These are phyloP conservation scores for Kluyveromyces nonfermentans DNA, from an alignment of 805 yeast species.

Conservation along the genomic window DNA sequence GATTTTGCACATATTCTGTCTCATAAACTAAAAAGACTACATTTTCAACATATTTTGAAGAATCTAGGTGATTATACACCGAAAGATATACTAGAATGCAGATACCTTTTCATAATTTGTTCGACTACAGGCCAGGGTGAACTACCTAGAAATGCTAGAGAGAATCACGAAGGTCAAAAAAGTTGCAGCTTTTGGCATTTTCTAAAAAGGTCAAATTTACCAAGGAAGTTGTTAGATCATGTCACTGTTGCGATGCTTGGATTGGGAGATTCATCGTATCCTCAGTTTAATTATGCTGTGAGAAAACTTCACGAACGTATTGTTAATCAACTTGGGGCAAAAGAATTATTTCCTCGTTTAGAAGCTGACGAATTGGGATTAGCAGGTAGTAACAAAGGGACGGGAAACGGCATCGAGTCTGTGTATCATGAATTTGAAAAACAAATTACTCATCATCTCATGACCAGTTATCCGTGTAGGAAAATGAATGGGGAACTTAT, in stretches of 20 bases:
- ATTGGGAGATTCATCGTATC: constrained; percentile 87
- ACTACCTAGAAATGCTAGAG: constrained; percentile 65
- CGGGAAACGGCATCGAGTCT: constrained; percentile 47
- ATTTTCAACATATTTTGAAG: constrained; percentile 39
- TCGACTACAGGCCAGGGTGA: constrained; percentile 97
- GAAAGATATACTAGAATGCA: constrained; percentile 43
- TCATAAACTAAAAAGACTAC: constrained; percentile 43
- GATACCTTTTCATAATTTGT: constrained; percentile 38
- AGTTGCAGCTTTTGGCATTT: constrained; percentile 52
- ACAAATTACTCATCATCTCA: constrained; percentile 32
- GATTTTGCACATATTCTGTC: constrained; percentile 68
- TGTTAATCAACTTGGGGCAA: constrained; percentile 67
- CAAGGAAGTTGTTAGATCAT: constrained; percentile 52
- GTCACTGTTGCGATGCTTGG: constrained; percentile 70
- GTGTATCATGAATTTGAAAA: constrained; percentile 69
- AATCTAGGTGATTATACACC: constrained; percentile 55
- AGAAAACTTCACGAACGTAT: constrained; percentile 72
- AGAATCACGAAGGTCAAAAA: constrained; percentile 16
- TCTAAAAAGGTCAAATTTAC: constrained; percentile 55
- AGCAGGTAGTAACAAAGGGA: constrained; percentile 41
- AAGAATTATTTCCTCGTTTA: constrained; percentile 58
- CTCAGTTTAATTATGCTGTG: constrained; percentile 81
- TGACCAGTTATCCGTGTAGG: constrained; percentile 30
- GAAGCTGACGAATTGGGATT: constrained; percentile 85
- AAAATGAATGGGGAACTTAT: constrained; percentile 12